Evolutionary conservation across 108 stramenopile genomes (phyloP).

Genomic region (Pseudonitzschia delicatissima): DNA sequence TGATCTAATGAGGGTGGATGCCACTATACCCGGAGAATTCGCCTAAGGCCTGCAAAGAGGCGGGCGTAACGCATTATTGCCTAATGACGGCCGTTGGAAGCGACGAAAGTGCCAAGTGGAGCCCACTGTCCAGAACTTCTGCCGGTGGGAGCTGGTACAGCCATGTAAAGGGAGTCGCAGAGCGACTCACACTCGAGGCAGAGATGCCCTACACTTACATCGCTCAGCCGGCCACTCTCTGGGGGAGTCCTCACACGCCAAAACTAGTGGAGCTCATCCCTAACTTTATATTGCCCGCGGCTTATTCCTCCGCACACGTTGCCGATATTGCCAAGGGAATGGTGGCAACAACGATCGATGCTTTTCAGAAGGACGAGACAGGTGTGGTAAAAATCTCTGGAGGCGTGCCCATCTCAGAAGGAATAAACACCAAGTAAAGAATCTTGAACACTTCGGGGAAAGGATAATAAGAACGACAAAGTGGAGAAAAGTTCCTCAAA

Average conservation of each 20-base stretch:
- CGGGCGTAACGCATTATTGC: constrained; percentile 1
- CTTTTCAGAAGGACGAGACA: neutral
- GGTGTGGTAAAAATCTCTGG: neutral
- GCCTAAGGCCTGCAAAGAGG: neutral
- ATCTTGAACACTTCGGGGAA: no score
- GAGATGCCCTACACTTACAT: neutral
- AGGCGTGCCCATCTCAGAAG: neutral
- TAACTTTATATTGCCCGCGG: neutral
- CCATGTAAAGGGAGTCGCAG: neutral
- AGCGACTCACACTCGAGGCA: neutral
- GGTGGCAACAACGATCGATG: neutral
- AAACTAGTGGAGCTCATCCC: neutral
- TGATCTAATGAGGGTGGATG: constrained; percentile 1
- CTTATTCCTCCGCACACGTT: neutral
- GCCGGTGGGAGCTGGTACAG: neutral
- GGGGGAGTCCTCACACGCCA: neutral
- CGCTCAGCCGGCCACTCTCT: neutral
- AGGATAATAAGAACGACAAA: no score
- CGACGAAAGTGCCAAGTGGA: neutral
- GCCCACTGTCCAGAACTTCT: neutral
- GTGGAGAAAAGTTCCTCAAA: neutral
- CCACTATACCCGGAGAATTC: constrained; percentile 3
- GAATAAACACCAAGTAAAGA: neutral
- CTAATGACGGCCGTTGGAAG: neutral
- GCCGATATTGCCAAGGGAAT: constrained; percentile 2